These are phyloP conservation scores for Trametes pubescens DNA, from an alignment of 1,284 basidiomycete species.

Conservation along the genomic window DNA sequence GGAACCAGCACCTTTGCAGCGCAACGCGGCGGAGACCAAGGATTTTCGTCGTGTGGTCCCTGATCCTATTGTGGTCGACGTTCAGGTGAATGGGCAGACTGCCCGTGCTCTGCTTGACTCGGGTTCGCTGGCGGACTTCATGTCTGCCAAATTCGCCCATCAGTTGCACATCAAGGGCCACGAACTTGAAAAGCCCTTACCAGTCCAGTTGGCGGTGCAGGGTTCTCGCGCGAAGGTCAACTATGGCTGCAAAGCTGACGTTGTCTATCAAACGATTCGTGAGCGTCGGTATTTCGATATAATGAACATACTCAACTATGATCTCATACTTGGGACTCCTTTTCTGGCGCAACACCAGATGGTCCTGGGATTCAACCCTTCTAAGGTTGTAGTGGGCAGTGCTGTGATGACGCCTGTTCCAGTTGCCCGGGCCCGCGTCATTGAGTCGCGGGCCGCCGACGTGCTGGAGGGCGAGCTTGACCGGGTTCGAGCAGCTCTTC, in stretches of 20 bases:
- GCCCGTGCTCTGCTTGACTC: conserved; percentile 19
- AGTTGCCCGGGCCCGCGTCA: neutral
- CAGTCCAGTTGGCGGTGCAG: conserved; percentile 19
- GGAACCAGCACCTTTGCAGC: too few species aligned
- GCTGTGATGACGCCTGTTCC: neutral
- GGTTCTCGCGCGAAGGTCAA: conserved; percentile 9
- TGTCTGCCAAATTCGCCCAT: conserved; percentile 16
- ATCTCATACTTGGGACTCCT: conserved; percentile 28
- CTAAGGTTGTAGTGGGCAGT: neutral
- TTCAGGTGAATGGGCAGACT: neutral
- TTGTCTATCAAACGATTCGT: conserved; percentile 43
- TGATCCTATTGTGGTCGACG: conserved; percentile 3
- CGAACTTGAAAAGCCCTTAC: conserved; percentile 13
- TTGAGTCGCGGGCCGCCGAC: conserved; percentile 4
- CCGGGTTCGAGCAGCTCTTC: neutral
- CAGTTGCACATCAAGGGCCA: conserved; percentile 1
- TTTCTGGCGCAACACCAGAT: conserved; percentile 10
- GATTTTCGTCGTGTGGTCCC: conserved; percentile 31
- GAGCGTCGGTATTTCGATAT: conserved; percentile 41
- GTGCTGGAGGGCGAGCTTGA: neutral
- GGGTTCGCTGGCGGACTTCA: conserved; percentile 21
- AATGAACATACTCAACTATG: conserved; percentile 33
- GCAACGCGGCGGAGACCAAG: conserved; percentile 35
- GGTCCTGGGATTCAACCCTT: conserved; percentile 3
- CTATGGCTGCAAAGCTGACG: neutral